Base-by-base conservation (phyloP, 768 basidiomycete species). In the Boletus vermiculosoides region DNA sequence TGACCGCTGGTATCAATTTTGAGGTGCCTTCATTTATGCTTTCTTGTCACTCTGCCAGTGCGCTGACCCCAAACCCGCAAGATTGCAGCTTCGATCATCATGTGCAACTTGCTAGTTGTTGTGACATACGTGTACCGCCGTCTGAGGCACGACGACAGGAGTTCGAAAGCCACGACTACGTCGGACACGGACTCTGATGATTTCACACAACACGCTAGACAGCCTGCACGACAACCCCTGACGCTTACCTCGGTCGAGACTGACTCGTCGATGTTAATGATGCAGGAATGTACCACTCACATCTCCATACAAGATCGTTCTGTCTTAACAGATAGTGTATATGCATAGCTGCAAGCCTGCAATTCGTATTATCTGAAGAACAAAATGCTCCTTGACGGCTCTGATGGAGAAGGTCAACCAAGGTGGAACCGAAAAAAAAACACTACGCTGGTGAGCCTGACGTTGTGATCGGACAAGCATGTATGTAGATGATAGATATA, bases 51-150 rank as follows among this genome's bases (percentile, higher is more conserved):
- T 22, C 39, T n/a, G 9, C n/a, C n/a, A n/a, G n/a, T n/a, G n/a
- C 20, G 2, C 34, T 40, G 46, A 50, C 23, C 1, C 13, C 3
- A 16, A 44, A 33, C 15, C 30, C 18, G 16, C 11, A 22, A 65
- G 64, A 30, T 51, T 16, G 54, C 50, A 2, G n/a, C 44, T 8
- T 57, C 60, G 11, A 41, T 56, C 31, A 62, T 62, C 3, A 41
- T 64, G 28, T 65, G 63, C 44, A 65, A 64, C 23, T 28, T 62
- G 8, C 44, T 65, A 4, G 60, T 64, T 13, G 45, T 56, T 22
- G 63, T 65, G 44, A 64, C 63, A 10, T 64, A 20, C n/a, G 18
- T 18, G 13, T 64, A 64, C 45, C 64, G 60, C 31, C 23, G 46
- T 46, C 39, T 44, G 47, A 30, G 25, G 36, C 23, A 5, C 11